Conservation (phyloP, 345 rosid genomes). For the Populus pruinosa region DNA sequence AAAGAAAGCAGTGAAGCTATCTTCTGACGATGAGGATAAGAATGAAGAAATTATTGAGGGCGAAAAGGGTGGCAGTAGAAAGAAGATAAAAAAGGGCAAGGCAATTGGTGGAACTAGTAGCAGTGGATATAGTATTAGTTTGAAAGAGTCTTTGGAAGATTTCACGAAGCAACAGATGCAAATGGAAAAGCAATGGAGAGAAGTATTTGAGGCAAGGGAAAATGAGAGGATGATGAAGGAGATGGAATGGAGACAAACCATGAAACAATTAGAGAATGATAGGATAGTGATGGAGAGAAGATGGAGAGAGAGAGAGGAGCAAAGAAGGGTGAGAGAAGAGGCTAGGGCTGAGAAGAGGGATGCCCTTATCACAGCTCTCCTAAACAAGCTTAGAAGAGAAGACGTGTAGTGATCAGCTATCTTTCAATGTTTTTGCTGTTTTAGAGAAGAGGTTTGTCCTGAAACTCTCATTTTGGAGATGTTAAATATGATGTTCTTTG, state of each 20-base stretch:
- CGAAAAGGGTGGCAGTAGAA: constrained; percentile 31
- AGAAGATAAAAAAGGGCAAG: constrained; percentile 51
- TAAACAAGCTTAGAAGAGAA: constrained; percentile 65
- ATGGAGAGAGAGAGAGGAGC: constrained; percentile 93
- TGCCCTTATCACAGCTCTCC: constrained; percentile 65
- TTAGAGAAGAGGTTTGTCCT: constrained; percentile 31
- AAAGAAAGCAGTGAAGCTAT: constrained; percentile 45
- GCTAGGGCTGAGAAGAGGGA: constrained; percentile 96
- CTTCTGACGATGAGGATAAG: constrained; percentile 78
- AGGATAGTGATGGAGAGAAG: constrained; percentile 73
- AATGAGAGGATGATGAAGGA: constrained; percentile 71
- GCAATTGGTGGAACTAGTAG: constrained; percentile 11
- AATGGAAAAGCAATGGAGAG: constrained; percentile 87
- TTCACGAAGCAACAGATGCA: constrained; percentile 82
- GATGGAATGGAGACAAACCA: constrained; percentile 82
- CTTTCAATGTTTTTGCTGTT: constrained; percentile 10
- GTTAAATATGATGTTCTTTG: constrained; percentile 11
- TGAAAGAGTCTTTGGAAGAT: constrained; percentile 60
- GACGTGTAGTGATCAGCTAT: constrained; percentile 23
- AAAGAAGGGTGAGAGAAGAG: constrained; percentile 80
- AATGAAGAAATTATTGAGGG: constrained; percentile 49
- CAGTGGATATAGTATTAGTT: constrained; percentile 7
- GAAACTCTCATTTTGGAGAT: constrained; percentile 8
- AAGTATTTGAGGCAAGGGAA: constrained; percentile 67
- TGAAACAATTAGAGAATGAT: constrained; percentile 84